phyloP scores from a whole-genome alignment of 2,329 filamentous ascomycete species.

The Monilinia fructicola region DNA sequence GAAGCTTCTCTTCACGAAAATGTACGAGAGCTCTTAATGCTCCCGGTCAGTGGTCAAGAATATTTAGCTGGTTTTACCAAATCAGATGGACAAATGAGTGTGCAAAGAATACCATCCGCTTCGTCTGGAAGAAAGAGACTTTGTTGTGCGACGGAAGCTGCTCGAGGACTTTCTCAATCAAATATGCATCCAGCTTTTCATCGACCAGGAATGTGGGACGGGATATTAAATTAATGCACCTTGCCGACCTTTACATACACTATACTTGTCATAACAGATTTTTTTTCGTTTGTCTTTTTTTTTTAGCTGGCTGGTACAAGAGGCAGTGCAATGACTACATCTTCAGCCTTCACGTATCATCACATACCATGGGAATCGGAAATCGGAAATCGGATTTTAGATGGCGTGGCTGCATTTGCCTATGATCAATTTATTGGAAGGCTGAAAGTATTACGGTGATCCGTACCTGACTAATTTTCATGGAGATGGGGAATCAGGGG shows the following conservation, averaged over 20 bases:
- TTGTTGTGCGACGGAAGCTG: conserved; percentile 63
- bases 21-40: conserved; percentile 56
- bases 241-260: conserved; percentile 25
- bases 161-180: conserved; percentile 49
- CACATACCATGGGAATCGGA: conserved; percentile 21
- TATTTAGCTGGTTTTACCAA: conserved; percentile 34
- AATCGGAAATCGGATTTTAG: conserved; percentile 15
- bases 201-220: conserved; percentile 66
- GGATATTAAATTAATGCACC: conserved; percentile 52
- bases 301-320: conserved; percentile 16
- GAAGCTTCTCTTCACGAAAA: conserved; percentile 65
- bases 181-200: conserved; percentile 51
- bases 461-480: conserved; percentile 12
- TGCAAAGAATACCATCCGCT: conserved; percentile 47
- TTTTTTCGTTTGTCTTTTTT: conserved; percentile 24
- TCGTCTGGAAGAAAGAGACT: conserved; percentile 58
- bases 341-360: conserved; percentile 17
- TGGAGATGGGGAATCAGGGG: conserved; percentile 9
- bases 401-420: conserved; percentile 20
- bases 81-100: conserved; percentile 44
- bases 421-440: conserved; percentile 18
- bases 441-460: background rate
- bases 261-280: conserved; percentile 26
- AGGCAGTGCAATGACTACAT: conserved; percentile 16
- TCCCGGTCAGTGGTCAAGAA: conserved; percentile 44